Base-by-base conservation (phyloP, 306 rosid genomes). In the Sicyos edulis region DNA sequence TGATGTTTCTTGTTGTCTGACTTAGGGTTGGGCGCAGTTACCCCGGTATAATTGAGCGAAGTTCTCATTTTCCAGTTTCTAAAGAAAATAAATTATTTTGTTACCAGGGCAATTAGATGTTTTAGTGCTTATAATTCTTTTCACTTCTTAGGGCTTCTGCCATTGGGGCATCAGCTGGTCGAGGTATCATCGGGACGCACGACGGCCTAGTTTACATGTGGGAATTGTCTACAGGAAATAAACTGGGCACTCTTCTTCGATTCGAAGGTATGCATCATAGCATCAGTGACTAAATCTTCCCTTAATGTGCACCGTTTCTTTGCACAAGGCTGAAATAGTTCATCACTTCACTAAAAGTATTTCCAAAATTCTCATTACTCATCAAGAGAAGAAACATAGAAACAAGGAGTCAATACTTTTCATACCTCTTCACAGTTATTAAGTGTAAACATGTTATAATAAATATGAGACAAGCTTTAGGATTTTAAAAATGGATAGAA, bases 161-260 rank as follows among this genome's bases (percentile, higher is more conserved):
- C 3, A 74, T 81, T 62, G 91, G 96, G 52, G 86, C 91, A 74
- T 89, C 84, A 26, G 82, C 82, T 78, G 86, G 91, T 58, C 82
- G 78, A 52, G 97, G 97, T 52, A 82, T 92, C 73, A 77, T 83
- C 13, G 77, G 92, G 59, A 82, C 92, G 1, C 45, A 74, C 75
- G 92, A 88, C 16, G 97, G 96, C 54, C 72, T 72, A 52, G 96
- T 86, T 71, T 83, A 84, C 59, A 61, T 77, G 79, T 92, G 98
- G 92, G 96, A 88, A 62, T 67, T 92, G 78, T 77, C 84, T 57
- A 82, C 89, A 29, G 96, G 98, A 82, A 63, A 88, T 42, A 82
- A 86, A 77, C 69, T 85, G 24, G 86, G 84, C 58, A 80, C 79
- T 64, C 78, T 86, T 80, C 91, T 86, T 79, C 85, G 81, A 78